Evolutionary conservation across 1,139 yeast species (phyloP), one percentile per base, ranked within the genome.

Genomic region (Geotrichum histeridarum): DNA sequence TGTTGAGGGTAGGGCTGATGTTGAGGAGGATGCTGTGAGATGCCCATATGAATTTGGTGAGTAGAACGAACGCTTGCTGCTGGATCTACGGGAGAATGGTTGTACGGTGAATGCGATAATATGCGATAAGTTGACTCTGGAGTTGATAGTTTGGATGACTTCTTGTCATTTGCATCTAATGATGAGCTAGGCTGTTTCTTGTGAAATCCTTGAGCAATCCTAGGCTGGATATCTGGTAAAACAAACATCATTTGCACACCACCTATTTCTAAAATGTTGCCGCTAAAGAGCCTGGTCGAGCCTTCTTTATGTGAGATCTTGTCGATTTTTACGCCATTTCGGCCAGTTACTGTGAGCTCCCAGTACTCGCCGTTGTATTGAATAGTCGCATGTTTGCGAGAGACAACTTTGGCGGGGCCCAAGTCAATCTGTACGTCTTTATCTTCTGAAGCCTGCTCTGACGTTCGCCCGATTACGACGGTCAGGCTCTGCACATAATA

Each of bases 211-310:
- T 60, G 57, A 6, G 69, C 61, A 2, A 70, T 60, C 35, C 53
- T 57, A 1, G 97, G 96, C 12, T 83, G 81, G 7, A 88, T 83
- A 66, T 91, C 98, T 0, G 99, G 99, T 60, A 93, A 74, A 38
- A 93, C 93, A 69, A 93, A 93, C 95, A 93, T 93, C 99, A 93
- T 93, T 71, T 93, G 99, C 12, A 96, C 91, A 2, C 97, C 98
- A 9, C 98, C 98, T 49, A 93, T 83, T 67, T 93, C 99, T 58
- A 93, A 73, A 17, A 93, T 82, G 49, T 94, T 89, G 9, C 98
- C 99, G 1, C 94, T 85, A 53, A 80, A 79, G 58, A 93, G 77
- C 66, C 58, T 71, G 67, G 54, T 81, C 59, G 57, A 73, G 15
- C 54, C 54, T 78, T 79, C 71, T 83, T 83, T 60, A 70, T 76